These are phyloP conservation scores for Phlebopus sp. DNA, from an alignment of 1,284 basidiomycete species.

Conservation along the genomic window DNA sequence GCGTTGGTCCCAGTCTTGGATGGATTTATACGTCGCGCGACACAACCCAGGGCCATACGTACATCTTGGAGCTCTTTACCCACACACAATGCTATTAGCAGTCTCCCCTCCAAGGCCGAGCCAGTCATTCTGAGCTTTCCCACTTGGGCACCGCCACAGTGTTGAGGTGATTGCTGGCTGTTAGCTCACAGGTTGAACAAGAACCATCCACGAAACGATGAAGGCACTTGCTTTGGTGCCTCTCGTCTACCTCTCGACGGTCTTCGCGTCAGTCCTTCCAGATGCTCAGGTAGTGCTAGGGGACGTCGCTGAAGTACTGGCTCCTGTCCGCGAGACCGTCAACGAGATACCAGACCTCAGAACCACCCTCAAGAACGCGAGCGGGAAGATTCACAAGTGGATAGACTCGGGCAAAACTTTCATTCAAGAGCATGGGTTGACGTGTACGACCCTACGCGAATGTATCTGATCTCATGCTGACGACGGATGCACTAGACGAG, in stretches of 20 bases:
- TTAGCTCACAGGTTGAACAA: neutral
- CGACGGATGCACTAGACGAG: slow-evolving; percentile 51
- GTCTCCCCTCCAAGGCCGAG: too few relatives aligned
- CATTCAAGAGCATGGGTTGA: slow-evolving; percentile 59
- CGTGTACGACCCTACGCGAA: slow-evolving; percentile 44
- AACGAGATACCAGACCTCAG: slow-evolving; percentile 34
- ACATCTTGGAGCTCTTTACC: too few relatives aligned
- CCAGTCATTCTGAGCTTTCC: too few relatives aligned
- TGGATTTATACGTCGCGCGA: too few relatives aligned
- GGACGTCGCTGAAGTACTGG: slow-evolving; percentile 35
- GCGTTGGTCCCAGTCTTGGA: too few relatives aligned
- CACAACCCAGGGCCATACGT: too few relatives aligned
- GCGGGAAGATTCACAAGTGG: slow-evolving; percentile 46
- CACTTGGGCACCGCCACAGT: neutral
- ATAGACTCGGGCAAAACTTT: slow-evolving; percentile 54
- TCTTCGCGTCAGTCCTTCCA: slow-evolving; percentile 26
- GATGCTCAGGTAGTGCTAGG: slow-evolving; percentile 35
- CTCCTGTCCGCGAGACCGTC: neutral
- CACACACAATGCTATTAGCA: too few relatives aligned
- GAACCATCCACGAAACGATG: slow-evolving; percentile 17
- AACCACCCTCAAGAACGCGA: slow-evolving; percentile 44
- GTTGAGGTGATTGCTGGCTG: neutral
- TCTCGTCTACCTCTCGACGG: slow-evolving; percentile 25
- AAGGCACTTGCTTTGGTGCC: slow-evolving; percentile 22
- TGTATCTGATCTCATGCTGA: neutral